phyloP scores from a whole-genome alignment of 768 basidiomycete genomes.

The Leccinum aurantiacum region DNA sequence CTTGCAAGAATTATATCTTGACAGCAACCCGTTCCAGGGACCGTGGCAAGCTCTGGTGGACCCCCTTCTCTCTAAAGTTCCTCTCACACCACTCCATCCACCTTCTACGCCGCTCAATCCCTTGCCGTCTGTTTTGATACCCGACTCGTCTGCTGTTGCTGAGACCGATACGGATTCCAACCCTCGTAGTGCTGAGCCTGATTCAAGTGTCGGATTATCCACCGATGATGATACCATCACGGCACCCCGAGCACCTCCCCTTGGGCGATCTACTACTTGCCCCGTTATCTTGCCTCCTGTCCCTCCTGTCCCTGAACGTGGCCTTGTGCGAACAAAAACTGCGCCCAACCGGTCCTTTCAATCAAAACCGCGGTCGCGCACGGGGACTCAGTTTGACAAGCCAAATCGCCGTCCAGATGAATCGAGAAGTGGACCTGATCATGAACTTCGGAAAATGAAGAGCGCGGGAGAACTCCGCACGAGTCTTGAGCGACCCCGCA shows the following conservation, averaged over 20 bases:
- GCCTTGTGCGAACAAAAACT: slow-evolving; percentile 70
- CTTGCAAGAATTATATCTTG: slow-evolving; percentile 87
- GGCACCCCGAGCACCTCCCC: slow-evolving; percentile 54
- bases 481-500: slow-evolving; percentile 30
- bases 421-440: slow-evolving; percentile 45
- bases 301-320: slow-evolving; percentile 34
- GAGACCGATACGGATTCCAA: slow-evolving; percentile 59
- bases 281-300: slow-evolving; percentile 38
- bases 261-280: slow-evolving; percentile 52
- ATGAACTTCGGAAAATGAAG: slow-evolving; percentile 79
- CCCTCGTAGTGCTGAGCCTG: slow-evolving; percentile 41
- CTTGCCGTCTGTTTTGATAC: slow-evolving; percentile 45
- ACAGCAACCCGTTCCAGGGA: slow-evolving; percentile 93
- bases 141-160: slow-evolving; percentile 44
- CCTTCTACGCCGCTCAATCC: slow-evolving; percentile 64
- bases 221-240: slow-evolving; percentile 75
- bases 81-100: slow-evolving; percentile 61
- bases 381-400: slow-evolving; percentile 27
- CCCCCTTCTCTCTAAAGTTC: slow-evolving; percentile 69
- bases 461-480: slow-evolving; percentile 77
- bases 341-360: slow-evolving; percentile 61
- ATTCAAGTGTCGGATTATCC: slow-evolving; percentile 27
- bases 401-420: slow-evolving; percentile 37
- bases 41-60: slow-evolving; percentile 90
- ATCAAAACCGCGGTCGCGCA: slow-evolving; percentile 43